Evolutionary conservation across 192 early-diverging fungal genomes (phyloP).

Genomic region (Helicostylum pulchrum): DNA sequence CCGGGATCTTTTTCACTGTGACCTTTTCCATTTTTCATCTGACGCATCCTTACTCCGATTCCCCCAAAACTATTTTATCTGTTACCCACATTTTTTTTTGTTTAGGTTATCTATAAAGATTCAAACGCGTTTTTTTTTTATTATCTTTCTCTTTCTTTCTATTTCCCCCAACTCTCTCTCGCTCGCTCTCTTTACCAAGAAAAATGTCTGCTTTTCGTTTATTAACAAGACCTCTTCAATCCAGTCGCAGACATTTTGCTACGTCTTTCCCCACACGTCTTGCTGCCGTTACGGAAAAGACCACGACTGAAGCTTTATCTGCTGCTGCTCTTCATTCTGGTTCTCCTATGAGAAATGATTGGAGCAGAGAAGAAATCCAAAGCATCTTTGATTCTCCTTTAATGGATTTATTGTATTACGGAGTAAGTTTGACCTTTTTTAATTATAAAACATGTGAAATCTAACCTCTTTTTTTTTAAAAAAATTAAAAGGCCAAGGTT

Average conservation of each 20-base stretch:
- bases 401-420: conserved; percentile 73
- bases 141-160: conserved; percentile 7
- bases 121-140: conserved; percentile 16
- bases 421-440: conserved; percentile 42
- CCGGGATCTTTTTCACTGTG: neutral
- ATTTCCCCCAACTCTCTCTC: conserved; percentile 22
- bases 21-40: neutral
- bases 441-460: neutral
- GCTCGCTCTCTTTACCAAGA: conserved; percentile 30
- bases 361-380: conserved; percentile 71
- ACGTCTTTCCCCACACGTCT: conserved; percentile 42
- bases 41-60: neutral
- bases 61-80: conserved; percentile 2
- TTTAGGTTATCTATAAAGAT: neutral
- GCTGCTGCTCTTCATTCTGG: conserved; percentile 47
- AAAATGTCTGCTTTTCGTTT: conserved; percentile 38
- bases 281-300: conserved; percentile 41
- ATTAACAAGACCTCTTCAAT: conserved; percentile 30
- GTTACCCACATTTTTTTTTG: neutral
- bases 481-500: conserved; percentile 66
- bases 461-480: neutral
- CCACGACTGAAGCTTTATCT: conserved; percentile 26
- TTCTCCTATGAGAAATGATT: conserved; percentile 59
- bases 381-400: conserved; percentile 73
- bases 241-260: conserved; percentile 38